Percentiles rank a stretch among this genome's conserved stretches.
phyloP scores from a whole-genome alignment of 352 stramenopile species.

The Phytophthora aleatoria region DNA sequence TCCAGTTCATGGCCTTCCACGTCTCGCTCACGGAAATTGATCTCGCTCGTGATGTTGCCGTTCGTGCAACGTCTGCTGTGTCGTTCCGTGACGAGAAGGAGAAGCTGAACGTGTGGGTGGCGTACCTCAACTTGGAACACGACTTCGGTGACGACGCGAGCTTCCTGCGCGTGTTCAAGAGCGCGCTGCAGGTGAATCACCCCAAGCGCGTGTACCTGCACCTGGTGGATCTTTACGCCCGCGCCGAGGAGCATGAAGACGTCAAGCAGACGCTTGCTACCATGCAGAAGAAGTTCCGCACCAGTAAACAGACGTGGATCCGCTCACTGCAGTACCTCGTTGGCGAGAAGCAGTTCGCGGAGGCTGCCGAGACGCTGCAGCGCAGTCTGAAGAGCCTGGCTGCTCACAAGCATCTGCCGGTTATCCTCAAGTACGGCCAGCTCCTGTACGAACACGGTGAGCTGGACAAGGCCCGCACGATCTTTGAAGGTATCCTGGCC shows the following conservation, averaged over 20 bases:
- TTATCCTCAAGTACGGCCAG: conserved; percentile 96
- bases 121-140: conserved; percentile 95
- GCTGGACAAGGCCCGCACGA: conserved; percentile 93
- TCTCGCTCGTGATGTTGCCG: conserved; percentile 91
- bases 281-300: conserved; percentile 93
- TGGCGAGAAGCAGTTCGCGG: conserved; percentile 62
- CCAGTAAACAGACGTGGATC: conserved; percentile 91
- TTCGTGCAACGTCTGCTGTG: conserved; percentile 93
- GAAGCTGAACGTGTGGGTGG: conserved; percentile 98
- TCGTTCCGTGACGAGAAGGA: conserved; percentile 96
- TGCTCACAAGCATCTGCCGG: conserved; percentile 93
- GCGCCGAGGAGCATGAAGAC: conserved; percentile 68
- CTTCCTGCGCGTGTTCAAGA: conserved; percentile 92
- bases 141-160: conserved; percentile 94
- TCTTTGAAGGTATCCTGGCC: conserved; percentile 94
- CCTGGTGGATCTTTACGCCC: conserved; percentile 92
- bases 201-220: conserved; percentile 96
- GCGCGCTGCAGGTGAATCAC: conserved; percentile 93
- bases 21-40: conserved; percentile 95
- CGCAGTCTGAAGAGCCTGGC: conserved; percentile 92
- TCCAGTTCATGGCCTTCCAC: conserved; percentile 98
- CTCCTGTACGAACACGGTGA: conserved; percentile 95
- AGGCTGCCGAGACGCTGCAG: conserved; percentile 91
- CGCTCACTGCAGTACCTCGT: conserved; percentile 88
- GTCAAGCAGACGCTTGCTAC: conserved; percentile 77